Evolutionary conservation across 495 filamentous ascomycete species (phyloP), one percentile per base, ranked within the genome.

Genomic region (Penicillium paradoxum): DNA sequence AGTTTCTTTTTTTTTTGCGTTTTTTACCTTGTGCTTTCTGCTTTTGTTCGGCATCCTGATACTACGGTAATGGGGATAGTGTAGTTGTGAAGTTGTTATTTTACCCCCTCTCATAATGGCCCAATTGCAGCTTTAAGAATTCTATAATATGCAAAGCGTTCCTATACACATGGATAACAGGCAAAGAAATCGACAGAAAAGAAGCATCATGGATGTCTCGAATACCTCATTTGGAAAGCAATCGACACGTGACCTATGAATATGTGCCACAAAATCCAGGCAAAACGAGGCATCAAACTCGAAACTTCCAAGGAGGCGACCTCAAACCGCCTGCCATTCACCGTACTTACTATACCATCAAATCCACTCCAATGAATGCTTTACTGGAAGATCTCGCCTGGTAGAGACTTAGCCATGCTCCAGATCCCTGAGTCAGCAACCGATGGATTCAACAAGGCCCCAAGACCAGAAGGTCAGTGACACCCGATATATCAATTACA

Each of bases 391-490:
- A 18, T 5, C 1, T 17, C 1, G 15, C 33, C 18, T 48, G 32
- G 33, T 25, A 36, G 6, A 25, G 37, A 2, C 21, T 7, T 17
- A 17, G 32, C 4, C 33, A 15, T 36, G 30, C 32, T 36, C 32
- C 14, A 27, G 4, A 37, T 13, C 18, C 27, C 13, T 10, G 21
- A 3, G 19, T n/a, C 19, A 25, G 21, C 19, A 15, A 27, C 14
- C 13, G 38, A 51, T 51, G 49, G 39, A 51, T 15, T 22, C 21
- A 30, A 32, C 14, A 3, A 40, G n/a, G n/a, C n/a, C n/a, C n/a
- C n/a, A 51, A 17, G 49, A 33, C 8, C 38, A 42, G 9, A 51
- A 43, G 30, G 49, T 51, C 21, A 21, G 37, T 34, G 24, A 15
- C 13, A 4, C n/a, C 18, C 3, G 17, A 6, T 24, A 1, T n/a